Evolutionary conservation across 148 eudicot genomes (phyloP).

Genomic region (Drosera capensis): DNA sequence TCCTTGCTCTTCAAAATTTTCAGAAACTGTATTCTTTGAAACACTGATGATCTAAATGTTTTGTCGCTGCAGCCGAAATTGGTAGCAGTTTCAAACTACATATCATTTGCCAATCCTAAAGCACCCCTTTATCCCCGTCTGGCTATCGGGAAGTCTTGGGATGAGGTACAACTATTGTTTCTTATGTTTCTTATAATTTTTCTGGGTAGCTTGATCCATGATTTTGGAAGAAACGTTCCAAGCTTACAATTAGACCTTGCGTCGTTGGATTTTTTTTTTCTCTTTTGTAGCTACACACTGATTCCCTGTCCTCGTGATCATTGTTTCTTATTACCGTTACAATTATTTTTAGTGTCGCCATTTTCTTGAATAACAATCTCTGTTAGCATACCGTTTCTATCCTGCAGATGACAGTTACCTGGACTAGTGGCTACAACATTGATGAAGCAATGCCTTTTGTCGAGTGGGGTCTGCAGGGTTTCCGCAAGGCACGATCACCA

Average conservation of each 20-base stretch:
- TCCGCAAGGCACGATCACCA: conserved; percentile 23
- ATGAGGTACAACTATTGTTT: conserved; percentile 35
- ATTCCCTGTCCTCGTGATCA: too few species aligned
- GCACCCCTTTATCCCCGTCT: conserved; percentile 82
- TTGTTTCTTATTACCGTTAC: too few species aligned
- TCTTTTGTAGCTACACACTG: too few species aligned
- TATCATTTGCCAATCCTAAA: conserved; percentile 60
- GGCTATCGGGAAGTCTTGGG: conserved; percentile 68
- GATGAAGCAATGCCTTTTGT: conserved; percentile 69
- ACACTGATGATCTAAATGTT: neutral
- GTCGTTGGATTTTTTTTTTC: too few species aligned
- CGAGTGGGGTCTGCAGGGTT: conserved; percentile 43
- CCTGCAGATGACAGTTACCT: conserved; percentile 69
- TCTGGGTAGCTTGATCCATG: too few species aligned
- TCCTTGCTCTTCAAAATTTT: neutral
- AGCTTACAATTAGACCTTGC: too few species aligned
- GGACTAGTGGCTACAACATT: conserved; percentile 88
- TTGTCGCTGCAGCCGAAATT: conserved; percentile 42
- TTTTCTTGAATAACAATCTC: too few species aligned
- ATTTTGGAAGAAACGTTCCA: too few species aligned
- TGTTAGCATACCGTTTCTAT: too few species aligned
- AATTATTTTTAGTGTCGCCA: too few species aligned
- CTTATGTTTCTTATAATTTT: neutral
- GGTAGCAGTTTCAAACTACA: conserved; percentile 38
- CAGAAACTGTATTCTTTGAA: neutral